Conservation (phyloP, 2,329 filamentous ascomycete genomes). For the Ophiocordyceps sinensis region DNA sequence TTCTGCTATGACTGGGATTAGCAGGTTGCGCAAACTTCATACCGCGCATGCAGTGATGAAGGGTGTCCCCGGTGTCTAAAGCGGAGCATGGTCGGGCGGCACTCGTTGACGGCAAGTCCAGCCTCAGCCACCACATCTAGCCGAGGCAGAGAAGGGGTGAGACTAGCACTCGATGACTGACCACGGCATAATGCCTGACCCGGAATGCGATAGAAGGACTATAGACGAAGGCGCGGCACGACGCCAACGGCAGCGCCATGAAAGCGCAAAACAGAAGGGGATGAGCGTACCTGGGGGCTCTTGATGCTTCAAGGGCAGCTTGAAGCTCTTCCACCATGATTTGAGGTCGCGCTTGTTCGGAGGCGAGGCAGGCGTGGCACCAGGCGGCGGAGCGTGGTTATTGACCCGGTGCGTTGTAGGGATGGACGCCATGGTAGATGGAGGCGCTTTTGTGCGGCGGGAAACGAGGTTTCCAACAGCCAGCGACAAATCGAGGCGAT, state of each 20-base stretch:
- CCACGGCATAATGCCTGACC: no score
- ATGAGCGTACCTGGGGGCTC: slow-evolving; percentile 35
- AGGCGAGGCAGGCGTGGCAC: slow-evolving; percentile 44
- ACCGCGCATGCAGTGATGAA: not conserved
- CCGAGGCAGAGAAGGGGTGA: no score
- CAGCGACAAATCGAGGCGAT: not conserved
- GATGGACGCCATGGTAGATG: slow-evolving; percentile 19
- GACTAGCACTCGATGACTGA: no score
- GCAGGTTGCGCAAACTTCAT: slow-evolving; percentile 3
- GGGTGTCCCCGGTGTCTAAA: no score
- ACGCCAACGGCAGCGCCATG: no score
- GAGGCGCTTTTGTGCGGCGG: slow-evolving; percentile 4
- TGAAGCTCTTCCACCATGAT: slow-evolving; percentile 97
- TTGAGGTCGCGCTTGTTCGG: slow-evolving; percentile 78
- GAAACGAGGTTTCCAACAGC: not conserved
- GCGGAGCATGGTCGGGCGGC: no score
- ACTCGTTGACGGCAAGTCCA: no score
- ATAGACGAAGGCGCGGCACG: not conserved
- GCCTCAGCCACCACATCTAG: no score
- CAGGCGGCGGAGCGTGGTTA: slow-evolving; percentile 9
- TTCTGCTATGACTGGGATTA: slow-evolving; percentile 21
- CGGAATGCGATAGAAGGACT: no score
- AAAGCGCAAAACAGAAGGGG: not conserved
- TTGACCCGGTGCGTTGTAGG: slow-evolving; percentile 18
- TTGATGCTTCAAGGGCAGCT: slow-evolving; percentile 46